Evolutionary conservation across 306 rosid species (phyloP).

Genomic region (Cucumis hystrix): DNA sequence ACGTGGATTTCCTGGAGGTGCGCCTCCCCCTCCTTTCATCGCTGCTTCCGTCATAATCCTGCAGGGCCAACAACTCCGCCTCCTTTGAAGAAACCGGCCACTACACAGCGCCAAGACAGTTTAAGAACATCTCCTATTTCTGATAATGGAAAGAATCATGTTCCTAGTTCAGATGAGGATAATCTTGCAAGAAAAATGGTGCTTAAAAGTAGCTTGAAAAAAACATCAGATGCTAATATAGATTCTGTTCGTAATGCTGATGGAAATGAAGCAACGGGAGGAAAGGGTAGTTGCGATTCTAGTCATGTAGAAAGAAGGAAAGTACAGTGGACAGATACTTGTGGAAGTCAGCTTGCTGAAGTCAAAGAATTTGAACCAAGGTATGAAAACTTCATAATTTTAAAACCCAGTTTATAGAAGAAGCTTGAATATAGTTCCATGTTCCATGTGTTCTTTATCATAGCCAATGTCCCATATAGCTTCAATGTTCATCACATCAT

Average conservation of each 20-base stretch:
- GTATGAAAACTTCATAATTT: conserved; percentile 13
- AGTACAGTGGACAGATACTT: conserved; percentile 93
- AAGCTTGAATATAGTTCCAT: background rate
- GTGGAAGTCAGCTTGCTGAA: conserved; percentile 73
- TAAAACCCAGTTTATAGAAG: background rate
- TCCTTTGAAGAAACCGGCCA: conserved; percentile 82
- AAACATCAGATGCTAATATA: conserved; percentile 22
- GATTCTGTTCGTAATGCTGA: conserved; percentile 31
- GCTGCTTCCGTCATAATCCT: conserved; percentile 91
- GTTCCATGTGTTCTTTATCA: background rate
- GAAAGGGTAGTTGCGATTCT: conserved; percentile 22
- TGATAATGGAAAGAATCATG: conserved; percentile 36
- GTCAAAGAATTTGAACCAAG: conserved; percentile 94
- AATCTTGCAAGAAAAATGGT: conserved; percentile 30
- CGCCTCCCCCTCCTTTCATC: conserved; percentile 87
- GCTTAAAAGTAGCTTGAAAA: conserved; percentile 81
- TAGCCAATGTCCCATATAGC: background rate
- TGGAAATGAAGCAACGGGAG: conserved; percentile 27
- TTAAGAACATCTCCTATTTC: conserved; percentile 38
- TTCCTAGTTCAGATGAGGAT: conserved; percentile 23
- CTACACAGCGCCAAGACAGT: conserved; percentile 68
- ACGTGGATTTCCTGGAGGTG: conserved; percentile 65
- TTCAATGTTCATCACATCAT: background rate
- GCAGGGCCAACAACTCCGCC: conserved; percentile 55
- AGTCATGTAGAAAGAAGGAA: conserved; percentile 52